These are phyloP conservation scores for Chaetoscypha palmicola DNA, from an alignment of 2,329 filamentous ascomycete genomes.

Conservation along the genomic window DNA sequence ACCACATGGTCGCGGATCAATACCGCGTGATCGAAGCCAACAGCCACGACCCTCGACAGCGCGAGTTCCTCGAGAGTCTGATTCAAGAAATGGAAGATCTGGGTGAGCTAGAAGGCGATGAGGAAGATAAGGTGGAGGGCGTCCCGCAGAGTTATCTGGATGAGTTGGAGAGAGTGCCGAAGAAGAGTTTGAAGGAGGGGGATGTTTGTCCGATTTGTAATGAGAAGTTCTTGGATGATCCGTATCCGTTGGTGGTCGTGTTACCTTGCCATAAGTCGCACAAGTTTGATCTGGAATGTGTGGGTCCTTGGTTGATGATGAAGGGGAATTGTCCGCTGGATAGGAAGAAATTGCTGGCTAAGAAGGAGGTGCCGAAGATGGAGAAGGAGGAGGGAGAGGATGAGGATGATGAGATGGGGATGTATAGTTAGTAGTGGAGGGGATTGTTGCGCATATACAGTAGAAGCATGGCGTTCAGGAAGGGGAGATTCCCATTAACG, in stretches of 20 bases:
- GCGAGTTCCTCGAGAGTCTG: constrained; percentile 46
- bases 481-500: background rate
- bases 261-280: constrained; percentile 54
- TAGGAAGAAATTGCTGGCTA: constrained; percentile 51
- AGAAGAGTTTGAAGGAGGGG: constrained; percentile 38
- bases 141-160: constrained; percentile 55
- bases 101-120: too few relatives aligned
- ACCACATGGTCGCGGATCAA: constrained; percentile 54
- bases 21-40: constrained; percentile 41
- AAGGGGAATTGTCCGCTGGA: constrained; percentile 61
- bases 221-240: constrained; percentile 53
- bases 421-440: constrained; percentile 36
- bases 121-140: constrained; percentile 45
- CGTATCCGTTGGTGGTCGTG: constrained; percentile 56
- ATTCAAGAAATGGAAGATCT: constrained; percentile 44
- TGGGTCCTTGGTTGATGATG: constrained; percentile 56
- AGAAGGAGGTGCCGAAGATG: constrained; percentile 40
- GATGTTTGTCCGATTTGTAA: constrained; percentile 60
- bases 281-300: constrained; percentile 60
- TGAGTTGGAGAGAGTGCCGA: constrained; percentile 49
- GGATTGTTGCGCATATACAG: too few relatives aligned
- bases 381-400: constrained; percentile 27
- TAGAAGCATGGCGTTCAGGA: background rate
- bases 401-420: constrained; percentile 41
- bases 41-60: constrained; percentile 31